Conservation (phyloP, 2,329 filamentous ascomycete genomes). For the Scytalidium lignicola region DNA sequence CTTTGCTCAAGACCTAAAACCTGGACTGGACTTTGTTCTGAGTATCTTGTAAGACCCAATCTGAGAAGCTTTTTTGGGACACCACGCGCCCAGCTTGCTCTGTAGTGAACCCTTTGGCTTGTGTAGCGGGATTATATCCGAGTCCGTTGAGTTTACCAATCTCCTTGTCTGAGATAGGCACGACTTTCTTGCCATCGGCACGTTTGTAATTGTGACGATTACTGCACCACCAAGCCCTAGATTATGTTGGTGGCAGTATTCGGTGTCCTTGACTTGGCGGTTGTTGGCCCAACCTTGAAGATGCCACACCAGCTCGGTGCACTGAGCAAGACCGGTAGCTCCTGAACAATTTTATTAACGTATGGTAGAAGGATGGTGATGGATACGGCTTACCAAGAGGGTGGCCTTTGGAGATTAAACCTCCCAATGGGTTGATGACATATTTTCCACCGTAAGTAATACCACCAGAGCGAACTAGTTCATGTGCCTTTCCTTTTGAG, state of each 20-base stretch:
- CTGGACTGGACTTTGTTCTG: conserved; percentile 68
- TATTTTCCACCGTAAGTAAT: conserved; percentile 84
- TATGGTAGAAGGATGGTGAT: too few relatives aligned
- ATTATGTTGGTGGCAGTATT: conserved; percentile 82
- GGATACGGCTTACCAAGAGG: too few relatives aligned
- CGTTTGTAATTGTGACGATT: conserved; percentile 87
- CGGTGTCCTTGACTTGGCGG: conserved; percentile 63
- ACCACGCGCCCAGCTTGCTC: conserved; percentile 67
- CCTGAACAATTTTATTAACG: too few relatives aligned
- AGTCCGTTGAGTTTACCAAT: conserved; percentile 64
- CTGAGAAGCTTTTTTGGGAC: conserved; percentile 59
- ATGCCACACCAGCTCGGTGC: conserved; percentile 93
- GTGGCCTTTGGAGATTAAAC: conserved; percentile 93
- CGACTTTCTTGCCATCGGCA: conserved; percentile 67
- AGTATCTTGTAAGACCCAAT: conserved; percentile 75
- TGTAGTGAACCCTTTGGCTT: conserved; percentile 82
- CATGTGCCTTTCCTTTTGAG: conserved; percentile 78
- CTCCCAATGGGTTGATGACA: conserved; percentile 89
- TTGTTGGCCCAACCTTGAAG: conserved; percentile 95
- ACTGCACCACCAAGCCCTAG: conserved; percentile 86
- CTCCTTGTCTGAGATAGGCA: conserved; percentile 54
- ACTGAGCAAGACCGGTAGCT: conserved; percentile 91
- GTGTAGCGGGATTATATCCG: conserved; percentile 88
- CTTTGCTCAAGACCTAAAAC: conserved; percentile 40
- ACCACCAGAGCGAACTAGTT: conserved; percentile 79